phyloP scores from a whole-genome alignment of 306 rosid genomes.

The Clitoria ternatea region DNA sequence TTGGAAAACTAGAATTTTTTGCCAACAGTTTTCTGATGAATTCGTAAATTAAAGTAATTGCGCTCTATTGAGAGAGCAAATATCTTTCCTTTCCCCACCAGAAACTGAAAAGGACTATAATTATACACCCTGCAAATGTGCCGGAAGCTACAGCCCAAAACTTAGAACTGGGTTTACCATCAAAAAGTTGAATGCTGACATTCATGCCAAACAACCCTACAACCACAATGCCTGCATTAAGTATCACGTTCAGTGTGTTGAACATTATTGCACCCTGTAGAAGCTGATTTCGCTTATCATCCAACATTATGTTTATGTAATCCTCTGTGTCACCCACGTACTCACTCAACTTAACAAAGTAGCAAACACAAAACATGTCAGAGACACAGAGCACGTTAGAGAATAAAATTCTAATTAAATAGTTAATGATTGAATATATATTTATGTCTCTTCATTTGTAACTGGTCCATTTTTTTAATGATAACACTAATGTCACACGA shows the following conservation, averaged over 20 bases:
- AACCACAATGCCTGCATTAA: constrained; percentile 28
- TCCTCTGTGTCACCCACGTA: constrained; percentile 85
- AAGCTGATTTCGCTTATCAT: constrained; percentile 81
- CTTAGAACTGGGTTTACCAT: not conserved
- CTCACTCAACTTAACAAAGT: constrained; percentile 60
- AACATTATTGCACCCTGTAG: constrained; percentile 57
- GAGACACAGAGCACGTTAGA: too few species aligned
- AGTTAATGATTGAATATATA: too few species aligned
- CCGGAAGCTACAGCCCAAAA: constrained; percentile 13
- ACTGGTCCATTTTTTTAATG: too few species aligned
- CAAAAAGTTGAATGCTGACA: constrained; percentile 20
- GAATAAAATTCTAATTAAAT: too few species aligned
- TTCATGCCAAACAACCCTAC: constrained; percentile 43
- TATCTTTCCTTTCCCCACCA: constrained; percentile 33
- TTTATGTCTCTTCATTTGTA: too few species aligned
- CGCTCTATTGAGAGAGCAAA: not conserved
- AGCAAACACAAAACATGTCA: too few species aligned
- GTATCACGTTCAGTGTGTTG: constrained; percentile 16
- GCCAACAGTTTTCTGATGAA: too few species aligned
- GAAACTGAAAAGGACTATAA: not conserved
- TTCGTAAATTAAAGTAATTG: not conserved
- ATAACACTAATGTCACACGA: too few species aligned
- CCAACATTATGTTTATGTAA: constrained; percentile 83
- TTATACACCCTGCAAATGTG: not conserved
- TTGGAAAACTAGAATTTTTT: too few species aligned